phyloP scores from a whole-genome alignment of 2,329 filamentous ascomycete genomes.

The Penicillium expansum region DNA sequence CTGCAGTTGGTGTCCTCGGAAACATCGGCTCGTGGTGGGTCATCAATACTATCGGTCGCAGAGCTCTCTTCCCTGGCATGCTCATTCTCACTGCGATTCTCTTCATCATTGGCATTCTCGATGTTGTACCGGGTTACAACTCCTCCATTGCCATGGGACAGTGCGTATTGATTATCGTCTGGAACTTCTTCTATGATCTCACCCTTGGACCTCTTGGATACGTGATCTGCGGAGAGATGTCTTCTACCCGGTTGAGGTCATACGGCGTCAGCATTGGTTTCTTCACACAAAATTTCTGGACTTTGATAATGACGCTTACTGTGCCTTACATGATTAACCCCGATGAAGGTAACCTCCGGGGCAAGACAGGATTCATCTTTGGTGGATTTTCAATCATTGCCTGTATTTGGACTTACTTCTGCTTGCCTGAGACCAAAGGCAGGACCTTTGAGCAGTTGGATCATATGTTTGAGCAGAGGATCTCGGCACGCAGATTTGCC shows the following conservation, averaged over 20 bases:
- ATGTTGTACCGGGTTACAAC: constrained; percentile 6
- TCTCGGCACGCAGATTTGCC: background rate
- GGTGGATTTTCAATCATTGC: constrained; percentile 15
- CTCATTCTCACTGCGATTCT: constrained; percentile 31
- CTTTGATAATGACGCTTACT: constrained; percentile 3
- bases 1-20: constrained; percentile 37
- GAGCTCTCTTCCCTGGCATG: constrained; percentile 34
- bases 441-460: constrained; percentile 19
- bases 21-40: constrained; percentile 35
- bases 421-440: constrained; percentile 23
- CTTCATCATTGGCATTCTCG: constrained; percentile 22
- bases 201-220: constrained; percentile 11
- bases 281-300: constrained; percentile 4
- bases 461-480: constrained; percentile 4
- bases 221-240: constrained; percentile 9
- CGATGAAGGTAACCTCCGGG: constrained; percentile 26
- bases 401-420: constrained; percentile 21
- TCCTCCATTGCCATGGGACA: constrained; percentile 4
- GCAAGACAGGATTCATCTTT: constrained; percentile 33
- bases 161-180: constrained; percentile 7
- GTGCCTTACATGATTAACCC: constrained; percentile 14
- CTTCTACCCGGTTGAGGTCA: constrained; percentile 6
- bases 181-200: constrained; percentile 10
- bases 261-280: constrained; percentile 7
- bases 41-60: constrained; percentile 34